Evolutionary conservation across 1,284 basidiomycete genomes (phyloP).

Genomic region (Moniliella sp.): DNA sequence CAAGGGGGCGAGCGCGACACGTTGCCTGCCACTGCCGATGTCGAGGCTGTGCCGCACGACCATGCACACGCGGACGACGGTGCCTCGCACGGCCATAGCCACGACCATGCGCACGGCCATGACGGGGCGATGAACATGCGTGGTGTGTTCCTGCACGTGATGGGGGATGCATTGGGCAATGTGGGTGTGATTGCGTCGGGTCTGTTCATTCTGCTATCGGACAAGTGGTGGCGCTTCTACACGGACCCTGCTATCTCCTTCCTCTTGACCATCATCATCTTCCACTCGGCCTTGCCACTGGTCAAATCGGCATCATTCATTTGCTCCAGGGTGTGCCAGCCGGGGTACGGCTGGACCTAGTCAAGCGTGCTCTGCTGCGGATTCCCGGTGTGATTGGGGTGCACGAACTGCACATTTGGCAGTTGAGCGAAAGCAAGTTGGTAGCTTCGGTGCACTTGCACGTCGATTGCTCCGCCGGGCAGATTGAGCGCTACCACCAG

Average conservation of each 20-base stretch:
- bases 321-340: slow-evolving; percentile 84
- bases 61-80: slow-evolving; percentile 10
- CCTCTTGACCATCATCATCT: slow-evolving; percentile 86
- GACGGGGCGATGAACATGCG: slow-evolving; percentile 85
- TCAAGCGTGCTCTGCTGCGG: slow-evolving; percentile 53
- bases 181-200: slow-evolving; percentile 90
- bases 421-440: slow-evolving; percentile 64
- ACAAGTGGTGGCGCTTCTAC: slow-evolving; percentile 44
- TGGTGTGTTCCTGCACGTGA: slow-evolving; percentile 73
- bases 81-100: slow-evolving; percentile 38
- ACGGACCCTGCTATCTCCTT: slow-evolving; percentile 83
- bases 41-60: slow-evolving; percentile 5
- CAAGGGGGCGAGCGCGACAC: background rate
- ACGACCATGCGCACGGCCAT: slow-evolving; percentile 14
- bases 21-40: slow-evolving; percentile 3
- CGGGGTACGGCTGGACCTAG: slow-evolving; percentile 64
- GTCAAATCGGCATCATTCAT: slow-evolving; percentile 88
- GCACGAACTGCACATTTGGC: slow-evolving; percentile 82
- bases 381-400: slow-evolving; percentile 74
- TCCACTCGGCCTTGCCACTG: slow-evolving; percentile 76
- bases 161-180: slow-evolving; percentile 83
- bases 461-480: slow-evolving; percentile 42
- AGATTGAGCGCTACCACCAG: slow-evolving; percentile 54
- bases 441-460: slow-evolving; percentile 89
- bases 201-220: slow-evolving; percentile 37